A percentile compares a stretch with the other conserved stretches of the same genome.
phyloP scores from a whole-genome alignment of 441 rosid genomes.

The Biscutella laevigata region DNA sequence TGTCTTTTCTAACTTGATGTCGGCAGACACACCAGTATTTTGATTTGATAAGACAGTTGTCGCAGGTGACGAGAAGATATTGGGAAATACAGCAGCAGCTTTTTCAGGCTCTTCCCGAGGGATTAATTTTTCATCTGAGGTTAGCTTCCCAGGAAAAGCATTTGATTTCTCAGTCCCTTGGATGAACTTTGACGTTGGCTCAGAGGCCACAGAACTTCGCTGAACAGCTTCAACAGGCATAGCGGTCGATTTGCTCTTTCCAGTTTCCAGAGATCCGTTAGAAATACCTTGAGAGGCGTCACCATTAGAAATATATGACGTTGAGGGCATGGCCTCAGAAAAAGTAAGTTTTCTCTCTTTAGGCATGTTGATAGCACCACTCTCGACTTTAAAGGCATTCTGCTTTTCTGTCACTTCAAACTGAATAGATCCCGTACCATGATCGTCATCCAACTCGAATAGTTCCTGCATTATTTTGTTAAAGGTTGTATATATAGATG shows the following conservation, averaged over 20 bases:
- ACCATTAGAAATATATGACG: constrained; percentile 27
- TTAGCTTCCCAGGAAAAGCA: constrained; percentile 4
- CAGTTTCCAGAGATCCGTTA: constrained; percentile 32
- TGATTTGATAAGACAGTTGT: constrained; percentile 5
- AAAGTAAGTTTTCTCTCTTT: constrained; percentile 24
- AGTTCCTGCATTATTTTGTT: constrained; percentile 40
- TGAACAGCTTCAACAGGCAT: constrained; percentile 29
- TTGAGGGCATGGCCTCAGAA: constrained; percentile 28
- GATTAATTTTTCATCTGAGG: constrained; percentile 2
- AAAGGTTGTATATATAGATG: neutral
- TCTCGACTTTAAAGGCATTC: constrained; percentile 21
- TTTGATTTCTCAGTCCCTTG: constrained; percentile 18
- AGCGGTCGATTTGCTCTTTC: constrained; percentile 29
- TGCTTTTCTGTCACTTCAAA: constrained; percentile 30
- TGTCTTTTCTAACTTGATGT: constrained; percentile 15
- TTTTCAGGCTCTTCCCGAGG: constrained; percentile 20
- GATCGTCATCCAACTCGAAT: constrained; percentile 69
- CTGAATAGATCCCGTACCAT: constrained; percentile 24
- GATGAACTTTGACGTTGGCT: constrained; percentile 20
- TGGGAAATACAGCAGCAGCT: constrained; percentile 18
- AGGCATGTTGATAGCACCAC: constrained; percentile 31
- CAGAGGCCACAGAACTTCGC: constrained; percentile 25
- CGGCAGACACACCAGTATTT: constrained; percentile 17
- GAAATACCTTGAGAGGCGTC: constrained; percentile 23
- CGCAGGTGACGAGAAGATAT: constrained; percentile 2